These are phyloP conservation scores for Boletus speciosus DNA, from an alignment of 768 basidiomycete genomes.

Conservation along the genomic window DNA sequence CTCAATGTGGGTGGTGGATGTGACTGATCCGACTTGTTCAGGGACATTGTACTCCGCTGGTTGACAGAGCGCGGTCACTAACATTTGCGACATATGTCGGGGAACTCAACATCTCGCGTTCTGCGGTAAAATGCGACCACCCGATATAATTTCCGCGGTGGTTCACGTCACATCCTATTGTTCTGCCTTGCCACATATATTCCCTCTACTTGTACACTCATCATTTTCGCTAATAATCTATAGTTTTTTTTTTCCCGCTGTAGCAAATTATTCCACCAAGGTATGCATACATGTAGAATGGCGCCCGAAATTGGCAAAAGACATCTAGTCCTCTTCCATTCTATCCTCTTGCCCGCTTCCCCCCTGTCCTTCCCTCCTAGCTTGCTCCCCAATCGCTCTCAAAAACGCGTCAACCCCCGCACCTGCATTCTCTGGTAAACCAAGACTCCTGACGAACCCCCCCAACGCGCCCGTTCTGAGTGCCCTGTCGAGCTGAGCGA, in stretches of 20 bases:
- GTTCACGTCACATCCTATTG: neutral
- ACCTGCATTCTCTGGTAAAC: constrained; percentile 83
- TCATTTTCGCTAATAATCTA: neutral
- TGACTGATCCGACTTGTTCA: constrained; percentile 22
- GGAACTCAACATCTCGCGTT: neutral
- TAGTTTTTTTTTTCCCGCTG: neutral
- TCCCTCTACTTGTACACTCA: neutral
- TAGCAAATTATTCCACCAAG: neutral
- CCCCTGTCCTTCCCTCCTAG: constrained; percentile 42
- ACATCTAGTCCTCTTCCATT: constrained; percentile 75
- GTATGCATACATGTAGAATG: neutral
- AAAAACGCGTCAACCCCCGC: constrained; percentile 75
- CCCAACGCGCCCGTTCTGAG: constrained; percentile 77
- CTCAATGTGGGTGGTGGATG: neutral
- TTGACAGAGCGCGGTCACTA: constrained; percentile 72
- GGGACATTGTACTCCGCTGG: constrained; percentile 89
- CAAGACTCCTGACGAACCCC: constrained; percentile 70
- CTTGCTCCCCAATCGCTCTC: constrained; percentile 75
- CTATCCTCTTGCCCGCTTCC: constrained; percentile 38
- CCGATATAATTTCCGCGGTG: neutral
- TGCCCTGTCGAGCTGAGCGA: constrained; percentile 79
- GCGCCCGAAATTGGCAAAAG: neutral
- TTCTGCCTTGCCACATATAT: neutral
- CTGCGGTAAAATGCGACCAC: neutral
- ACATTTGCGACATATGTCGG: constrained; percentile 1